Evolutionary conservation across 2,329 filamentous ascomycete genomes (phyloP), one percentile per base, ranked within the genome.

Genomic region (Calonectria multiphialidica): DNA sequence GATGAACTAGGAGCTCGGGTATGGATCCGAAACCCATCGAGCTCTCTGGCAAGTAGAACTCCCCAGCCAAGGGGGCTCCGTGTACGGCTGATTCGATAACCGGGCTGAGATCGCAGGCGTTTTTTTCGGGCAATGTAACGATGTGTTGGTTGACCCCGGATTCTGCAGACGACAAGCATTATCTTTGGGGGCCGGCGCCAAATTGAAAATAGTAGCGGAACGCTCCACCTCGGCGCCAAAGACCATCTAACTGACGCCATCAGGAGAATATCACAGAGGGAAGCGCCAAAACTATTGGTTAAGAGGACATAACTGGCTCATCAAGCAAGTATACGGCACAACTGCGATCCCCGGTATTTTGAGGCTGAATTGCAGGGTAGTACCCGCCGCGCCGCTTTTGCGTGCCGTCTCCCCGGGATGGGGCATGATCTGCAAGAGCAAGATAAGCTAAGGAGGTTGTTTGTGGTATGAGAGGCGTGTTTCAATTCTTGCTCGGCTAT

Each of bases 131-230:
- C 21, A 47, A 16, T 50, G 62, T 13, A 28, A 65, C 44, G 16
- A 21, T 55, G 35, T 66, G 64, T 66, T 66, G 64, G 49, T 66
- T 42, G 37, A 45, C 64, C 64, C 49, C 49, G 64, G 64, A 57
- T 30, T 62, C 6, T 40, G 33, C 53, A 59, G 33, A 28, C 21
- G 9, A 21, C 35, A 21, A 15, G 45, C 23, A 18, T 40, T 25
- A 21, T 16, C 23, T 8, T 28, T 28, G 18, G 21, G 21, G 21
- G 45, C 45, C 45, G 6, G 37, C 40, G 21, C 10, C 47, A 23
- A 40, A 16, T 7, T 23, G 16, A 23, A 37, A 40, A 57, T 18
- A 25, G 13, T 7, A 37, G 53, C n/a, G n/a, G 28, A n/a, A 30
- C 3, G 12, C 5, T n/a, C 15, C 16, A 16, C 18, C 16, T 21